Evolutionary conservation across 2,329 filamentous ascomycete species (phyloP), one percentile per base, ranked within the genome.

Genomic region (Nannizzia gypsea): DNA sequence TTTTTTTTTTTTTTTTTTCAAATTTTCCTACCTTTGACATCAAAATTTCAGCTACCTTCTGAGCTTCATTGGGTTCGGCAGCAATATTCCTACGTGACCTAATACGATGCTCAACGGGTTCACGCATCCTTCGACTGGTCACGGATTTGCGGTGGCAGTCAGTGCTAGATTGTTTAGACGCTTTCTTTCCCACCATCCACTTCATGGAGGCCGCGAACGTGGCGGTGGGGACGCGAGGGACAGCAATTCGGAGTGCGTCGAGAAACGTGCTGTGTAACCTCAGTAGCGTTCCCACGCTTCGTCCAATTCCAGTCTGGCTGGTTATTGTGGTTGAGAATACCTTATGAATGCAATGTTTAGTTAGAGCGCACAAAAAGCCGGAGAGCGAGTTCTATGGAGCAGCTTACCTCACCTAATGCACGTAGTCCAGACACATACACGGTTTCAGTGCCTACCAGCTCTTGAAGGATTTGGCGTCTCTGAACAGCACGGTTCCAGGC

Each of bases 351-450:
- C 9, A 9, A 26, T 13, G 1, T 17, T 42, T 24, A 20, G 54
- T 15, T 40, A 56, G 20, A 28, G 34, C 8, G 6, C 34, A 56
- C 1, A 11, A 3, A 13, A 17, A 28, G 31, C 42, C 1, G 11
- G 3, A 13, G 22, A 28, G 31, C 42, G 60, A 63, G 59, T n/a
- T 57, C 56, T 46, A n/a, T 2, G 15, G 26, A 36, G 13, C 13
- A 26, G n/a, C 54, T 42, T 76, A 92, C 91, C 73, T 95, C 90
- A 70, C 88, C 87, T 61, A 97, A 77, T 64, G 93, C 90, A 66
- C 89, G 89, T 61, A 97, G 74, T 67, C 96, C 92, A 15, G 86
- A 83, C 66, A 97, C 85, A 70, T 97, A 97, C 67, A 86, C 84
- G 70, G 93, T 88, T 72, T 97, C 93, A 0, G 91, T 95, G 60